These are phyloP conservation scores for Kodamaea derodonti DNA, from an alignment of 1,139 yeast genomes.

Conservation along the genomic window DNA sequence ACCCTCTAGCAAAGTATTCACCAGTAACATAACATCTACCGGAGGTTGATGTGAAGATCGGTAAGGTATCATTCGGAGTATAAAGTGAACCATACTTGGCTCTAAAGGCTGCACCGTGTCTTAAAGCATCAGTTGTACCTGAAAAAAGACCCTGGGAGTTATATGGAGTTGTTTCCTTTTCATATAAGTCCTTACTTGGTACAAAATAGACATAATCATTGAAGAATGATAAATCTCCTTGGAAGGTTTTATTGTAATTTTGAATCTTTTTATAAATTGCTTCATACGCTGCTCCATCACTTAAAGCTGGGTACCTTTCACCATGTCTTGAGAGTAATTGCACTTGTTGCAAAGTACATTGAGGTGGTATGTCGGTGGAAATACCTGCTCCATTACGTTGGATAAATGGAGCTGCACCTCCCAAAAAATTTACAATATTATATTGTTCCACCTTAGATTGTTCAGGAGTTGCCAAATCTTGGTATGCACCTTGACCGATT, in stretches of 20 bases:
- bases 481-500: constrained; percentile 11
- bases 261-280: constrained; percentile 19
- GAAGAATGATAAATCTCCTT: constrained; percentile 5
- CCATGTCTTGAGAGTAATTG: constrained; percentile 37
- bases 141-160: constrained; percentile 26
- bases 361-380: constrained; percentile 27
- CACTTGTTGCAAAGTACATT: constrained; percentile 33
- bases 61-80: constrained; percentile 13
- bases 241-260: constrained; percentile 10
- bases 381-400: constrained; percentile 34
- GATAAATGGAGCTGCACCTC: constrained; percentile 36
- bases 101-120: constrained; percentile 29
- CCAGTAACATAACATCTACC: constrained; percentile 27
- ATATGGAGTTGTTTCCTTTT: constrained; percentile 23
- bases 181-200: constrained; percentile 11
- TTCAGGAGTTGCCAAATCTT: constrained; percentile 25
- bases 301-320: constrained; percentile 30
- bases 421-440: constrained; percentile 29
- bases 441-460: constrained; percentile 29
- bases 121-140: constrained; percentile 16
- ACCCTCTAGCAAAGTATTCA: constrained; percentile 27
- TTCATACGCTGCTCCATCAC: constrained; percentile 20
- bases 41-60: constrained; percentile 29
- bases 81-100: constrained; percentile 27
- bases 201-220: constrained; percentile 10